Evolutionary conservation across 2,329 filamentous ascomycete genomes (phyloP).

Genomic region (Xylaria hypoxylon): DNA sequence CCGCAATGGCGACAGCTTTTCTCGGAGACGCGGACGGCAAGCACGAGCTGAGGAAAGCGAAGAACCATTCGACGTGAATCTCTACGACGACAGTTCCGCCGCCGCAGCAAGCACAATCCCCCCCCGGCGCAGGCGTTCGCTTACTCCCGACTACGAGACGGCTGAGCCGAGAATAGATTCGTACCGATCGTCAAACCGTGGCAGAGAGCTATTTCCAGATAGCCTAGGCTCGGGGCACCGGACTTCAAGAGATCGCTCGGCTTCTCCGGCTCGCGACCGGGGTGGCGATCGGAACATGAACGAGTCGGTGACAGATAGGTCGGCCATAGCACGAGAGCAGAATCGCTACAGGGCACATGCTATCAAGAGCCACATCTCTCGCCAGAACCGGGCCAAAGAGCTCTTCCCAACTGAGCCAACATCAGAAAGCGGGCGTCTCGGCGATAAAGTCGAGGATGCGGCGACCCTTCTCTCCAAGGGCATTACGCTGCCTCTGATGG

Average conservation of each 20-base stretch:
- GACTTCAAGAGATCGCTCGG: conserved; percentile 61
- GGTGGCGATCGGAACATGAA: conserved; percentile 58
- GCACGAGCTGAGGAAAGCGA: conserved; percentile 62
- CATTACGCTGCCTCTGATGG: conserved; percentile 62
- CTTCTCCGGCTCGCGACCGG: conserved; percentile 61
- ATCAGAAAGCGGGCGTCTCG: conserved; percentile 60
- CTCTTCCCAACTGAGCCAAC: conserved; percentile 65
- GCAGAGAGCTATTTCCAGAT: conserved; percentile 73
- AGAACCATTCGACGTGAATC: conserved; percentile 75
- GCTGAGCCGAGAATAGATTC: conserved; percentile 42
- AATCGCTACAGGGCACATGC: conserved; percentile 60
- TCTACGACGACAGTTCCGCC: conserved; percentile 80
- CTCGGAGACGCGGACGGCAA: conserved; percentile 51
- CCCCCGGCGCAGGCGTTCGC: conserved; percentile 52
- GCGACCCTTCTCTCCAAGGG: conserved; percentile 62
- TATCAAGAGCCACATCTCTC: conserved; percentile 57
- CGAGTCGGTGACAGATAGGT: conserved; percentile 47
- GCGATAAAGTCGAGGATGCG: conserved; percentile 66
- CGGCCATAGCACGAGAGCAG: conserved; percentile 47
- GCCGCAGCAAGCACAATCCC: conserved; percentile 45
- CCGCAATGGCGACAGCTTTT: conserved; percentile 56
- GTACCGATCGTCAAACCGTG: conserved; percentile 56
- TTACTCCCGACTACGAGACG: conserved; percentile 47
- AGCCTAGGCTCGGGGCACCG: conserved; percentile 47
- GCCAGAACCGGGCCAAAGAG: conserved; percentile 63